Evolutionary conservation across 305 asterid genomes (phyloP).

Genomic region (Striga hermonthica): DNA sequence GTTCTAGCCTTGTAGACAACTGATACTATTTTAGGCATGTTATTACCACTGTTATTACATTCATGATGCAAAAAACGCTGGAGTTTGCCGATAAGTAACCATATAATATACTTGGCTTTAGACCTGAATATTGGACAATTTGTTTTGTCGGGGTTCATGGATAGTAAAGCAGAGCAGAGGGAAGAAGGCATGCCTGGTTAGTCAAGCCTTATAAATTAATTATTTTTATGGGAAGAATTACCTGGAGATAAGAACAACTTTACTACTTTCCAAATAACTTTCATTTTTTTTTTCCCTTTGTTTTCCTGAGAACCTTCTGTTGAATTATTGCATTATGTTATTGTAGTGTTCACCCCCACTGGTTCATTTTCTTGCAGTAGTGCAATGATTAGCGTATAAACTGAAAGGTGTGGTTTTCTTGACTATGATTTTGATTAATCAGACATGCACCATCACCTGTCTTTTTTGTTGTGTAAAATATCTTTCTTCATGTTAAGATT

Average conservation of each 20-base stretch:
- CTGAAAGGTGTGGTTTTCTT: neutral
- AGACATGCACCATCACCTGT: neutral
- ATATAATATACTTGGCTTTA: conserved; percentile 4
- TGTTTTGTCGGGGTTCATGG: conserved; percentile 81
- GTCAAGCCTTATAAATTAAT: conserved; percentile 92
- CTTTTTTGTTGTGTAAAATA: neutral
- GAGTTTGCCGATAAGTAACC: conserved; percentile 3
- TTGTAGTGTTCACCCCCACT: neutral
- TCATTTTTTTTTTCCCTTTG: conserved; percentile 11
- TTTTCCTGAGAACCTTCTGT: no score
- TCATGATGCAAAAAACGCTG: conserved; percentile 7
- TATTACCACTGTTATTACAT: neutral
- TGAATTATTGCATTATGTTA: conserved; percentile 5
- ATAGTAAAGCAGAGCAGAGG: conserved; percentile 97
- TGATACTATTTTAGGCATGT: neutral
- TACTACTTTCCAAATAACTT: conserved; percentile 11
- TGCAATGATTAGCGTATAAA: conserved; percentile 4
- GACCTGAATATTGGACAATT: conserved; percentile 20
- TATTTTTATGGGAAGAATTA: conserved; percentile 89
- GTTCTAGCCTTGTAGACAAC: conserved; percentile 5
- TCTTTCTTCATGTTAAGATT: conserved; percentile 3
- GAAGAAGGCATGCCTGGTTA: conserved; percentile 90
- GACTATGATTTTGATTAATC: neutral
- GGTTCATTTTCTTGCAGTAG: conserved; percentile 12
- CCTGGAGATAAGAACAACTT: conserved; percentile 66